Conservation (phyloP, 148 eudicot species). For the Diospyros lotus region DNA sequence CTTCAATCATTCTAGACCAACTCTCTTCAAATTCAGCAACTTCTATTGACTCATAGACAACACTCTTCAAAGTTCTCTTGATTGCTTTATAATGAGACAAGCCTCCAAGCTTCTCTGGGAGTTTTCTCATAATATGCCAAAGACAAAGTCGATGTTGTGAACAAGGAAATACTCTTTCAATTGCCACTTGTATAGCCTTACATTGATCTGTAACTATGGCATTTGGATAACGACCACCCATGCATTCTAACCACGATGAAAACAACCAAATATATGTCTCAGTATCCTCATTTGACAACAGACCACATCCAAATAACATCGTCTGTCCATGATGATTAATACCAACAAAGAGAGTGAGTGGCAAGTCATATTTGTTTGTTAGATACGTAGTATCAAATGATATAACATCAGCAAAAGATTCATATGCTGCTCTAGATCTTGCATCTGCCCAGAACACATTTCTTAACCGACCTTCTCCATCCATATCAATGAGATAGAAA, state of each 20-base stretch:
- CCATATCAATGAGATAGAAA: not conserved
- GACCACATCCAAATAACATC: conserved; percentile 7
- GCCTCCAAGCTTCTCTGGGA: not conserved
- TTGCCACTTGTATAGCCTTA: not conserved
- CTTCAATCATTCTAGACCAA: not conserved
- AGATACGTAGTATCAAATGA: conserved; percentile 18
- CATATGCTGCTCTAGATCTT: conserved; percentile 5
- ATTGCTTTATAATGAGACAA: not conserved
- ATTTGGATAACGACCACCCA: not conserved
- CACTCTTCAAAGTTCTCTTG: not conserved
- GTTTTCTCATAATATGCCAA: conserved; percentile 9
- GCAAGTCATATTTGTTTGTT: conserved; percentile 11
- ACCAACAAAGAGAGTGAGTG: conserved; percentile 8
- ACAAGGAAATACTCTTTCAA: not conserved
- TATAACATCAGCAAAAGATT: conserved; percentile 16
- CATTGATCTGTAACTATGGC: conserved; percentile 12
- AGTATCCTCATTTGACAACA: not conserved
- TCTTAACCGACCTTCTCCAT: not conserved
- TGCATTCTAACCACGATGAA: not conserved
- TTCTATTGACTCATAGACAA: not conserved
- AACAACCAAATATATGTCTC: conserved; percentile 8
- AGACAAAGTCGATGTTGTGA: not conserved
- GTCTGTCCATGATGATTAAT: conserved; percentile 15
- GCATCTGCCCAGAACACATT: conserved; percentile 22
- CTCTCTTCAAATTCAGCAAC: conserved; percentile 2